Percentiles rank a stretch among this genome's conserved stretches.
phyloP scores from a whole-genome alignment of 73 alveolate species.

The Tetrahymena borealis region DNA sequence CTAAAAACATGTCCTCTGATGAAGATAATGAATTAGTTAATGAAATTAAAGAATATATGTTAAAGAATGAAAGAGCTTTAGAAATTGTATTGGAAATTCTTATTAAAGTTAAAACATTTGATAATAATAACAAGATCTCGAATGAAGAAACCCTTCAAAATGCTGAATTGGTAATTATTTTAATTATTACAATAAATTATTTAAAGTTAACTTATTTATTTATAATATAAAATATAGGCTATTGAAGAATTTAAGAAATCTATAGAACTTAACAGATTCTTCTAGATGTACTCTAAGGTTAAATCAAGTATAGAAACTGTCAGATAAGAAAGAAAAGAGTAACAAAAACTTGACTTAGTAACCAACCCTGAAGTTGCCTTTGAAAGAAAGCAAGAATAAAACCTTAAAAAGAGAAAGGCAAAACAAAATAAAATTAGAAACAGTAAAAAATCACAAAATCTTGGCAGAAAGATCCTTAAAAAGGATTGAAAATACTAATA shows the following conservation, averaged over 20 bases:
- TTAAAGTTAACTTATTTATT: not conserved
- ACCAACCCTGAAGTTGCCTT: not conserved
- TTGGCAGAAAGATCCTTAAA: not conserved
- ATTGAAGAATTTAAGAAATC: not conserved
- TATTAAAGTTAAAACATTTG: not conserved
- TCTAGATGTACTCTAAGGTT: not conserved
- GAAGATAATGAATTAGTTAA: not conserved
- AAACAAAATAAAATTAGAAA: not conserved
- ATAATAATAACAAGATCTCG: not conserved
- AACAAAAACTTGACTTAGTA: not conserved
- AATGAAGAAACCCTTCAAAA: not conserved
- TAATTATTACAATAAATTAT: not conserved
- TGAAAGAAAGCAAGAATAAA: not conserved
- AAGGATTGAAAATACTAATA: not conserved
- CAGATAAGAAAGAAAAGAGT: not conserved
- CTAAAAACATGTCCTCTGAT: not conserved
- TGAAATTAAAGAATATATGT: not conserved
- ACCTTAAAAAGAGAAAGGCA: not conserved
- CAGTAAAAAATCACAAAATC: not conserved
- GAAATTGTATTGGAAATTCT: not conserved
- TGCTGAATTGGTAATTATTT: not conserved
- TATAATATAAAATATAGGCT: not conserved
- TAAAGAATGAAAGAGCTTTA: not conserved
- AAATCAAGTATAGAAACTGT: not conserved
- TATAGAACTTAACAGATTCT: not conserved